Evolutionary conservation across 495 filamentous ascomycete genomes (phyloP).

Genomic region (Neurospora sp.): DNA sequence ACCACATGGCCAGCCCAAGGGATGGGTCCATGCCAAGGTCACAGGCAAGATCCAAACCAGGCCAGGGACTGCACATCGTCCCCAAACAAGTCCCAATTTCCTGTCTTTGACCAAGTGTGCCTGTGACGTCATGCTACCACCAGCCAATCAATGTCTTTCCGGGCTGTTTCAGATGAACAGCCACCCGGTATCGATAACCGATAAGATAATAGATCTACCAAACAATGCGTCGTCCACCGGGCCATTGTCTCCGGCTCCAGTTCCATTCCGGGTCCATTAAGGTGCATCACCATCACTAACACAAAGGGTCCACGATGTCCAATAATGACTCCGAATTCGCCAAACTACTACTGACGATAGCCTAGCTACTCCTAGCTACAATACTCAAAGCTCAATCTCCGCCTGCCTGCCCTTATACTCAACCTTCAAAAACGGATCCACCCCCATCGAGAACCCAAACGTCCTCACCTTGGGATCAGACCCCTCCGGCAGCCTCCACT

Average conservation of each 20-base stretch:
- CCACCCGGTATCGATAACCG: neutral
- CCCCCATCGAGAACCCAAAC: conserved; percentile 4
- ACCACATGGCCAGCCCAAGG: neutral
- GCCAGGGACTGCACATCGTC: neutral
- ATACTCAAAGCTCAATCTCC: conserved; percentile 2
- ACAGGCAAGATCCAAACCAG: neutral
- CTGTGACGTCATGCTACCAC: neutral
- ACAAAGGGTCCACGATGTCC: too few relatives aligned
- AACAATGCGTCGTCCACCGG: neutral
- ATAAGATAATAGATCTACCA: too few relatives aligned
- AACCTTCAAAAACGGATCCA: conserved; percentile 9
- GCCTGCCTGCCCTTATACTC: conserved; percentile 4
- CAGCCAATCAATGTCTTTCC: neutral
- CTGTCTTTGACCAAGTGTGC: neutral
- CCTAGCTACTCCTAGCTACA: neutral
- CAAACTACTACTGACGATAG: neutral
- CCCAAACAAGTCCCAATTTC: neutral
- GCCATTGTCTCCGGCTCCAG: too few relatives aligned
- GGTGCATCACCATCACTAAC: neutral
- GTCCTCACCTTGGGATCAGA: neutral
- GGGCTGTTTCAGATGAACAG: neutral
- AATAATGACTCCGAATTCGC: neutral
- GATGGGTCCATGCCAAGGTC: neutral
- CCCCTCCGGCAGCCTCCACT: conserved; percentile 20
- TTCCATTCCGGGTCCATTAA: neutral